These are phyloP conservation scores for Cyclotella sp. DNA, from an alignment of 108 stramenopile genomes.

Conservation along the genomic window DNA sequence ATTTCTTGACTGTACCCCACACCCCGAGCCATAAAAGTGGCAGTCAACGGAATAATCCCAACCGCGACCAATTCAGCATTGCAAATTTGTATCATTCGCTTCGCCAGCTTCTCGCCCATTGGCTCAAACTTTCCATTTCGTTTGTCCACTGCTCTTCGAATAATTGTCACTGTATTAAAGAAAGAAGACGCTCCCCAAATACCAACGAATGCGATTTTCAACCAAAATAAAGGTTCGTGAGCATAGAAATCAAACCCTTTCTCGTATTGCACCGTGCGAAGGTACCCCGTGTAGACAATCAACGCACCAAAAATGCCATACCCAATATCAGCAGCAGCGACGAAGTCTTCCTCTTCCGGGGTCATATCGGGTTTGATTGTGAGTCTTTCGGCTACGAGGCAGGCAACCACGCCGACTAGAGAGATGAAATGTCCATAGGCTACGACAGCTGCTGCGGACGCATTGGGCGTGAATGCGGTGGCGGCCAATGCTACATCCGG, in stretches of 20 bases:
- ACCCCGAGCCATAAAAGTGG: slow-evolving; percentile 59
- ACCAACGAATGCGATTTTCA: slow-evolving; percentile 74
- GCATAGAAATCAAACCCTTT: slow-evolving; percentile 83
- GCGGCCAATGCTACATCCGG: slow-evolving; percentile 57
- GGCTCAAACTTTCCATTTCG: slow-evolving; percentile 38
- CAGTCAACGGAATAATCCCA: slow-evolving; percentile 51
- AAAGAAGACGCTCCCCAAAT: slow-evolving; percentile 61
- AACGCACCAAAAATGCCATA: slow-evolving; percentile 60
- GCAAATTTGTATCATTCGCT: slow-evolving; percentile 53
- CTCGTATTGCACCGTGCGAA: slow-evolving; percentile 61
- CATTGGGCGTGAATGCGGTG: slow-evolving; percentile 46
- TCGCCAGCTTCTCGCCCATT: slow-evolving; percentile 49
- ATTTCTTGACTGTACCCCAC: slow-evolving; percentile 44
- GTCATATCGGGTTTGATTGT: slow-evolving; percentile 73
- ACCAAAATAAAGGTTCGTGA: slow-evolving; percentile 87
- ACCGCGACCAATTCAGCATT: slow-evolving; percentile 56
- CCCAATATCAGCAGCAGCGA: slow-evolving; percentile 63
- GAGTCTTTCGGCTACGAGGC: slow-evolving; percentile 66
- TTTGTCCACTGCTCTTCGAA: slow-evolving; percentile 56
- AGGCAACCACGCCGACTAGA: slow-evolving; percentile 59
- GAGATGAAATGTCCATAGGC: slow-evolving; percentile 82
- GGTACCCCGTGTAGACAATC: slow-evolving; percentile 65
- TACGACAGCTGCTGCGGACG: slow-evolving; percentile 62
- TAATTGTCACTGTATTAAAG: slow-evolving; percentile 66
- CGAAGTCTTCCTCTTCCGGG: slow-evolving; percentile 60